Conservation (phyloP, 495 filamentous ascomycete genomes). For the Lasiosphaeriaceae sp. region DNA sequence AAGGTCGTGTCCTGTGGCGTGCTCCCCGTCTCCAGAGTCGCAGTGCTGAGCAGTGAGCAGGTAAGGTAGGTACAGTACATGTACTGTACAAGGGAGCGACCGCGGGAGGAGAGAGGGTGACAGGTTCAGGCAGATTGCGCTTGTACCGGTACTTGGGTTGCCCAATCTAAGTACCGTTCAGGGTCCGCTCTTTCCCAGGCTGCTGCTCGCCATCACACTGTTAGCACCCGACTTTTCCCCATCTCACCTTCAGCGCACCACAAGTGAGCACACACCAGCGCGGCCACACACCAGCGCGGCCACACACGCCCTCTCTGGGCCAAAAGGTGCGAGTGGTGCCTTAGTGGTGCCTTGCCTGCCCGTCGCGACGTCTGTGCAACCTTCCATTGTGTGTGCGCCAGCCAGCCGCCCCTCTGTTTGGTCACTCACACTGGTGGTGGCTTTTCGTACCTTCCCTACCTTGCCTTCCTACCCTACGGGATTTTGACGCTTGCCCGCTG, state of each 20-base stretch:
- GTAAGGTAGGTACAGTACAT: too few species aligned
- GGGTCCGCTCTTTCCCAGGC: too few species aligned
- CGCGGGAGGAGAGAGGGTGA: too few species aligned
- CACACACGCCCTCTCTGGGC: too few species aligned
- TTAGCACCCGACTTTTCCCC: background rate
- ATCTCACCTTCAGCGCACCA: background rate
- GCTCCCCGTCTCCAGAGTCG: background rate
- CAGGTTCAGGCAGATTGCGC: too few species aligned
- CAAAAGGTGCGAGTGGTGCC: too few species aligned
- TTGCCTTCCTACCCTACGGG: background rate
- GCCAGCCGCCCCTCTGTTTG: background rate
- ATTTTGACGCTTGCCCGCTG: constrained; percentile 14
- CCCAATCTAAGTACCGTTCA: too few species aligned
- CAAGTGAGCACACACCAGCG: background rate
- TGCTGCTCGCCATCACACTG: too few species aligned
- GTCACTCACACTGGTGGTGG: too few species aligned
- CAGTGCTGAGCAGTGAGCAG: too few species aligned
- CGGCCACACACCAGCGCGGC: background rate
- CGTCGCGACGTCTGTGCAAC: background rate
- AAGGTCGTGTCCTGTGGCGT: background rate
- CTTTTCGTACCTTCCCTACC: background rate
- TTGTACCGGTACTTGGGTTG: too few species aligned
- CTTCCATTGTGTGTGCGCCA: background rate
- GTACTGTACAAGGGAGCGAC: background rate
- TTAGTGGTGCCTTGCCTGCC: background rate